A percentile compares a stretch with the other conserved stretches of the same genome.
These are phyloP conservation scores for Amanita rubescens DNA, from an alignment of 768 basidiomycete species.

Conservation along the genomic window DNA sequence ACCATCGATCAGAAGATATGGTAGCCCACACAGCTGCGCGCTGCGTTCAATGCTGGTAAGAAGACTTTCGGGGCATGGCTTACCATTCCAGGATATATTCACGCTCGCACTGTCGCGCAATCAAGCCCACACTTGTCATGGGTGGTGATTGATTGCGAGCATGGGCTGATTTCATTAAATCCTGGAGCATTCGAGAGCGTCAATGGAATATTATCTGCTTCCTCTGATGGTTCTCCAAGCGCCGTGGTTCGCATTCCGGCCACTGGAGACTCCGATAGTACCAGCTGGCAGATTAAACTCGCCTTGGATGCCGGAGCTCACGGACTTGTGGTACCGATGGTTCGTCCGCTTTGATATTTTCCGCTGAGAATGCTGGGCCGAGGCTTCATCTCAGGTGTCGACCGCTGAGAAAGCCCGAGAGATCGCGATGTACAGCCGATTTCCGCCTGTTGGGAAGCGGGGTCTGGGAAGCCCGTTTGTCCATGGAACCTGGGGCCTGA, in stretches of 20 bases:
- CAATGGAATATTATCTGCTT: constrained; percentile 43
- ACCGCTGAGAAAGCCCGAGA: constrained; percentile 49
- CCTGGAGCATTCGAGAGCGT: constrained; percentile 51
- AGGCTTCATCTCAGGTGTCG: constrained; percentile 34
- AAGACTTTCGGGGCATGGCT: constrained; percentile 66
- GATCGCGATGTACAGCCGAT: constrained; percentile 48
- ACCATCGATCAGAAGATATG: constrained; percentile 23
- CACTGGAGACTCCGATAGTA: constrained; percentile 47
- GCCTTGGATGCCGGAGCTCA: constrained; percentile 62
- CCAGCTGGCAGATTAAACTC: constrained; percentile 67
- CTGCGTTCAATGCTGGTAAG: constrained; percentile 44
- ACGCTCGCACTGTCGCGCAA: constrained; percentile 51
- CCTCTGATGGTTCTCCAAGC: constrained; percentile 36
- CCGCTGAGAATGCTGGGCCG: background rate
- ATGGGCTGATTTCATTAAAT: constrained; percentile 49
- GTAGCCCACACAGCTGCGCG: constrained; percentile 46
- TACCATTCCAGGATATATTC: constrained; percentile 49
- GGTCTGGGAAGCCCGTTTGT: constrained; percentile 64
- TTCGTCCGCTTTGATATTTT: constrained; percentile 18
- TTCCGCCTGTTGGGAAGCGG: constrained; percentile 54
- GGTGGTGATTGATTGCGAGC: constrained; percentile 64
- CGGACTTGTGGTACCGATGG: constrained; percentile 64
- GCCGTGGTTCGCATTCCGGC: constrained; percentile 57
- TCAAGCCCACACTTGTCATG: constrained; percentile 52
- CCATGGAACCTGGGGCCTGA: constrained; percentile 49